phyloP scores from a whole-genome alignment of 2,329 filamentous ascomycete genomes.

The Pyrenophora graminea region DNA sequence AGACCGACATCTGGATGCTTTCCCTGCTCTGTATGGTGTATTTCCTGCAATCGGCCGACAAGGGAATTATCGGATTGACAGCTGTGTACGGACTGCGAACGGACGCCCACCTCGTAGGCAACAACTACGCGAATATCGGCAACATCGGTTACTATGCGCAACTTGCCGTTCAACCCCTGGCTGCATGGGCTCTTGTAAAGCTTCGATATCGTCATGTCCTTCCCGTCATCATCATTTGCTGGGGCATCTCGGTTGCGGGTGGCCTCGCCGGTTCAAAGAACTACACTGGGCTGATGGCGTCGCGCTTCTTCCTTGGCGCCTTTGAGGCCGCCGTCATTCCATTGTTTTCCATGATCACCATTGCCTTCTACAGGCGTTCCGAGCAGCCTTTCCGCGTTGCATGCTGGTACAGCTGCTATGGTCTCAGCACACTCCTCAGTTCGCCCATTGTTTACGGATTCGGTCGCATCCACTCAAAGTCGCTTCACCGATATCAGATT shows the following conservation, averaged over 20 bases:
- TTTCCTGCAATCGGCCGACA: slow-evolving; percentile 50
- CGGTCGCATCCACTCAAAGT: slow-evolving; percentile 57
- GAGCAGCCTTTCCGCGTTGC: slow-evolving; percentile 25
- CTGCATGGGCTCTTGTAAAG: slow-evolving; percentile 55
- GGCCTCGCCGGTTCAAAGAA: slow-evolving; percentile 25
- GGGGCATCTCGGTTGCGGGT: slow-evolving; percentile 49
- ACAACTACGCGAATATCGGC: slow-evolving; percentile 54
- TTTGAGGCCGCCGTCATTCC: slow-evolving; percentile 35
- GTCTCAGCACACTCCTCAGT: slow-evolving; percentile 63
- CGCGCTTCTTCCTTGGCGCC: slow-evolving; percentile 29
- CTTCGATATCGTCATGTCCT: slow-evolving; percentile 36
- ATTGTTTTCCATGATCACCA: slow-evolving; percentile 33
- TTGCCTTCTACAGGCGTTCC: slow-evolving; percentile 28
- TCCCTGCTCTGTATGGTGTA: slow-evolving; percentile 33
- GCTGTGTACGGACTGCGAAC: slow-evolving; percentile 57
- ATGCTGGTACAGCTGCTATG: slow-evolving; percentile 71
- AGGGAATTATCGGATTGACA: slow-evolving; percentile 54
- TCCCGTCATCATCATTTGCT: slow-evolving; percentile 48
- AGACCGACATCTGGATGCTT: slow-evolving; percentile 29
- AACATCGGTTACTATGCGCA: slow-evolving; percentile 57
- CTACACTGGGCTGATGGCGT: slow-evolving; percentile 27
- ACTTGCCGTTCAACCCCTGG: slow-evolving; percentile 57
- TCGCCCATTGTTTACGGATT: slow-evolving; percentile 66
- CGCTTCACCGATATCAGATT: slow-evolving; percentile 67
- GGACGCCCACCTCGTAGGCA: slow-evolving; percentile 45